Evolutionary conservation across 352 stramenopile species (phyloP), one percentile per base, ranked within the genome.

Genomic region (Phytopythium oedochilum): DNA sequence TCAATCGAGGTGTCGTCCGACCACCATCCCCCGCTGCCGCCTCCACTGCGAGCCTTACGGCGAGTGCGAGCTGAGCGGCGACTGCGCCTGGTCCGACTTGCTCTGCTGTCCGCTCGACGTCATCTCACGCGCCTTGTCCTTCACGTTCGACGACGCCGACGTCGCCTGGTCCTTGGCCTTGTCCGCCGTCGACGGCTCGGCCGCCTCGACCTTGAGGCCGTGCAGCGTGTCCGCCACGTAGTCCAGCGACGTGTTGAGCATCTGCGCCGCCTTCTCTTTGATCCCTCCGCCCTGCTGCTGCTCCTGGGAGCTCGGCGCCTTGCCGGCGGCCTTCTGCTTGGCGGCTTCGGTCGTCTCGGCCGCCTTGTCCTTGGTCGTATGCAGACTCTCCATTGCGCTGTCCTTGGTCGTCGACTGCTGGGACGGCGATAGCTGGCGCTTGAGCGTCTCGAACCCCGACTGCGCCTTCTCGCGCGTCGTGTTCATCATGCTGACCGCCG

Each of bases 371-470:
- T 68, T 61, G 25, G 56, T 46, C 43, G 67, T 64, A 34, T 57
- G 54, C 12, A 48, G 55, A 12, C 61, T 9, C 23, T 31, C 32
- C 7, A 54, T 39, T n/a, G 57, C 48, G 12, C 47, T 40, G 1
- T 63, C 25, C 28, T 55, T 59, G 31, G 25, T n/a, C 10, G 53
- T 23, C 18, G 40, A 25, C 46, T 34, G 42, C 46, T 34, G 34
- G 14, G 60, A 61, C 4, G 60, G 47, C 17, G 35, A 18, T 31
- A 78, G 55, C 54, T 75, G 63, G n/a, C 64, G 58, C 63, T 76
- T 68, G 23, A 78, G 53, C 31, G 63, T 36, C 38, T 75, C 72
- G 32, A 71, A 77, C 53, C 72, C 69, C 20, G 61, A 54, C 53
- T 74, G 65, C 15, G 69, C 73, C 32, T 63, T 59, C 6, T 78